Percentiles rank a stretch among this genome's conserved stretches.
These are phyloP conservation scores for Suillus tomentosus DNA, from an alignment of 768 basidiomycete species.

Conservation along the genomic window DNA sequence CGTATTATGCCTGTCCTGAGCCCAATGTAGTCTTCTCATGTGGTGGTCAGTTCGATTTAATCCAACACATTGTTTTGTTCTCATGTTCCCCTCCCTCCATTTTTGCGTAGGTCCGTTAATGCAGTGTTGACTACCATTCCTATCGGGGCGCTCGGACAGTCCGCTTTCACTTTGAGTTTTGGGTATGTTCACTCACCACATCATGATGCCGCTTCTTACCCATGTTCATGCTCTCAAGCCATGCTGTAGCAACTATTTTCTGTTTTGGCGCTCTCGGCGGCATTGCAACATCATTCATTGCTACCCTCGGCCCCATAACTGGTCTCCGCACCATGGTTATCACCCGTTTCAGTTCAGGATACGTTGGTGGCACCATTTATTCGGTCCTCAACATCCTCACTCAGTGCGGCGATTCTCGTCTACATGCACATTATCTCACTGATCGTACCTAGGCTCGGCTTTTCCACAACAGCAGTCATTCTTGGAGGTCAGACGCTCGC, in stretches of 20 bases:
- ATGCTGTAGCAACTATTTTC: slow-evolving; percentile 46
- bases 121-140: slow-evolving; percentile 50
- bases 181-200: slow-evolving; percentile 32
- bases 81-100: background rate
- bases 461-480: slow-evolving; percentile 50
- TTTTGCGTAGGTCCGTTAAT: slow-evolving; percentile 44
- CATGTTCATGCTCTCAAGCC: slow-evolving; percentile 26
- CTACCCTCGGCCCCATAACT: slow-evolving; percentile 53
- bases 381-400: slow-evolving; percentile 57
- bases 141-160: slow-evolving; percentile 52
- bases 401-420: slow-evolving; percentile 29
- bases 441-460: slow-evolving; percentile 41
- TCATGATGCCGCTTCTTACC: background rate
- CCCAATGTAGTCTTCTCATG: slow-evolving; percentile 40
- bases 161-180: slow-evolving; percentile 49
- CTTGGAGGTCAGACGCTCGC: slow-evolving; percentile 55
- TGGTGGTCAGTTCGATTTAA: slow-evolving; percentile 38
- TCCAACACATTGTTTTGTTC: background rate
- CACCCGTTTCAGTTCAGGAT: slow-evolving; percentile 49
- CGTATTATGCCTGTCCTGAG: background rate
- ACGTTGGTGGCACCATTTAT: slow-evolving; percentile 49
- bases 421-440: background rate
- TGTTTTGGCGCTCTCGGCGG: slow-evolving; percentile 50
- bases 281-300: slow-evolving; percentile 48
- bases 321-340: slow-evolving; percentile 59